These are phyloP conservation scores for Tulasnella sp. DNA, from an alignment of 768 basidiomycete genomes.

Conservation along the genomic window DNA sequence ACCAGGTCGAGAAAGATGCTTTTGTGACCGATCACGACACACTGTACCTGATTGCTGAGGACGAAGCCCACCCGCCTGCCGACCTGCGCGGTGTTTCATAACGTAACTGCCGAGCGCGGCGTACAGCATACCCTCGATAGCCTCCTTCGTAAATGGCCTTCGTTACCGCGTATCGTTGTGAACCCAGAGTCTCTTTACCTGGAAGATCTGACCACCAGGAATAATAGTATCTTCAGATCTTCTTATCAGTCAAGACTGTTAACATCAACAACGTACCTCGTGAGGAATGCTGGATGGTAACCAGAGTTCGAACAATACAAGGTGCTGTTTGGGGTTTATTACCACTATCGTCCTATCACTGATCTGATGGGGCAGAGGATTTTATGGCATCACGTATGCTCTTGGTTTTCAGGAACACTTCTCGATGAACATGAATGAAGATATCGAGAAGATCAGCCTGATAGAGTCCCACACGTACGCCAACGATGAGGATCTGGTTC, in stretches of 20 bases:
- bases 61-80: conserved; percentile 33
- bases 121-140: conserved; percentile 56
- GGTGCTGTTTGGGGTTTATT: no score
- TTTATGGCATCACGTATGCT: conserved; percentile 49
- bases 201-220: no score
- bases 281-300: conserved; percentile 44
- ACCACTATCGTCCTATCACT: no score
- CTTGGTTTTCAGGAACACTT: conserved; percentile 53
- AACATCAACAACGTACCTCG: conserved; percentile 38
- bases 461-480: conserved; percentile 37
- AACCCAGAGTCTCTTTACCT: no score
- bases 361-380: conserved; percentile 33
- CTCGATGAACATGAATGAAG: conserved; percentile 37
- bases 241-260: conserved; percentile 46
- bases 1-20: no score
- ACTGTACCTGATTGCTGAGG: conserved; percentile 24
- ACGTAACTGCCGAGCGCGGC: conserved; percentile 40
- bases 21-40: not conserved
- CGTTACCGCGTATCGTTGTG: conserved; percentile 54
- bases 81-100: conserved; percentile 48
- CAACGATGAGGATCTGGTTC: conserved; percentile 21
- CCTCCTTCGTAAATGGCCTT: conserved; percentile 55
- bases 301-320: conserved; percentile 46
- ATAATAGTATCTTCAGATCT: no score
- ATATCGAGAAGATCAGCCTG: conserved; percentile 40